Percentiles rank a stretch among this genome's conserved stretches.
These are phyloP conservation scores for Suillus hirtellus DNA, from an alignment of 768 basidiomycete species.

Conservation along the genomic window DNA sequence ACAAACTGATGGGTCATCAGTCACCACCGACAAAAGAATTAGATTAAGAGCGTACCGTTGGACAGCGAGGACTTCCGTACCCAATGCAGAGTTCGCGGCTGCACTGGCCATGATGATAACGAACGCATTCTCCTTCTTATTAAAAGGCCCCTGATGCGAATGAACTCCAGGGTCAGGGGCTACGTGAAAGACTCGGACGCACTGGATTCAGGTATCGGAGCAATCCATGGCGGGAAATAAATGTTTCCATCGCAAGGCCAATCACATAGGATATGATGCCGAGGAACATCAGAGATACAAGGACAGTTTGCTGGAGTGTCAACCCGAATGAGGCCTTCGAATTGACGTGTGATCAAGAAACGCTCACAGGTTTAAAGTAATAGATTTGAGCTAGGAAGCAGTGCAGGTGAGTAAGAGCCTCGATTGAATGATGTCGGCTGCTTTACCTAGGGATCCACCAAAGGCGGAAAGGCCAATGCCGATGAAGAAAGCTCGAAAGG, in stretches of 20 bases:
- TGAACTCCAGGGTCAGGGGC: background rate
- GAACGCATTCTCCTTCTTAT: slow-evolving; percentile 61
- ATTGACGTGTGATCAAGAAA: background rate
- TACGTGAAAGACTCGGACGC: background rate
- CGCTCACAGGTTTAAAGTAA: slow-evolving; percentile 56
- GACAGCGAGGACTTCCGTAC: slow-evolving; percentile 54
- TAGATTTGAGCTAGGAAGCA: slow-evolving; percentile 50
- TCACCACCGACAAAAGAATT: background rate
- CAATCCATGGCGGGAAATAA: slow-evolving; percentile 46
- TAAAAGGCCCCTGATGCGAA: slow-evolving; percentile 47
- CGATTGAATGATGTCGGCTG: background rate
- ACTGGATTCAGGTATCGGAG: slow-evolving; percentile 55
- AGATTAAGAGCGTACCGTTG: slow-evolving; percentile 32
- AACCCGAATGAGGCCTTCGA: background rate
- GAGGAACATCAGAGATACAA: slow-evolving; percentile 54
- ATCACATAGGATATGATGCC: slow-evolving; percentile 51
- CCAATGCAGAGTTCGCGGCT: slow-evolving; percentile 53
- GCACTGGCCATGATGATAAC: slow-evolving; percentile 59
- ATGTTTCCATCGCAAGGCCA: slow-evolving; percentile 45
- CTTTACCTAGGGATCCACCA: slow-evolving; percentile 48
- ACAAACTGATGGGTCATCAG: slow-evolving; percentile 25
- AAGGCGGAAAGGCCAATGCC: slow-evolving; percentile 52
- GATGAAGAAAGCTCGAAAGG: slow-evolving; percentile 51
- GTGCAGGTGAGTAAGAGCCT: slow-evolving; percentile 8
- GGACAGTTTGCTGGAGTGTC: slow-evolving; percentile 45